Evolutionary conservation across 352 stramenopile genomes (phyloP).

Genomic region (Globisporangium echinulatum): DNA sequence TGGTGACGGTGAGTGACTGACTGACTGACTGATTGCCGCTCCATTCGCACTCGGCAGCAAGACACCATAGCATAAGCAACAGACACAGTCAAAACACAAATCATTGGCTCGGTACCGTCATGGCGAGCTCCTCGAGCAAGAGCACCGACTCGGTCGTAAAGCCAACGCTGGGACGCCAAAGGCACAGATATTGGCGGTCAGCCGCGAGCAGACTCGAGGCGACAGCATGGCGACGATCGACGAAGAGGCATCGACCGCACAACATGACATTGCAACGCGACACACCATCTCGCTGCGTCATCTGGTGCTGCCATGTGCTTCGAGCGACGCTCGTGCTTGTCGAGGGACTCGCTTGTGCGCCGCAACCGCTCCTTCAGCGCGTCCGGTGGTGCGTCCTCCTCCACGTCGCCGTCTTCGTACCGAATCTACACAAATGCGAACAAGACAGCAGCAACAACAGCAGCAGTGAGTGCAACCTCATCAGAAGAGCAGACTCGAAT

Average conservation of each 20-base stretch:
- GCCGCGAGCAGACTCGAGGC: no score
- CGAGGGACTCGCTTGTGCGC: neutral
- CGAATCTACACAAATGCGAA: conserved; percentile 32
- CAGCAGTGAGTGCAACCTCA: neutral
- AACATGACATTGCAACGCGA: neutral
- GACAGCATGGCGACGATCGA: neutral
- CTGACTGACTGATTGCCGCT: no score
- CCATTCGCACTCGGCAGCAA: no score
- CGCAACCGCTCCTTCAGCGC: conserved; percentile 15
- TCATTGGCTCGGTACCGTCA: conserved; percentile 28
- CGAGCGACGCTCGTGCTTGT: neutral
- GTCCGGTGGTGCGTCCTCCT: conserved; percentile 44
- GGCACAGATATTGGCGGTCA: neutral
- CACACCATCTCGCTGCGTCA: neutral
- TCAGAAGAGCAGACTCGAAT: neutral
- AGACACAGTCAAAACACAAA: no score
- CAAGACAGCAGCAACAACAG: conserved; percentile 2
- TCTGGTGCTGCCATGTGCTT: conserved; percentile 2
- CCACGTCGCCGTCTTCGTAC: conserved; percentile 36
- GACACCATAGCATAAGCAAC: no score
- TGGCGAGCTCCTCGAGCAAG: conserved; percentile 55
- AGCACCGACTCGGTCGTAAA: conserved; percentile 40
- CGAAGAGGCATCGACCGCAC: no score
- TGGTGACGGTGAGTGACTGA: no score
- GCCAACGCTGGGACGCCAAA: conserved; percentile 2